Evolutionary conservation across 176 grass and related monocot genomes (phyloP).

Genomic region (Raddia distichophylla): DNA sequence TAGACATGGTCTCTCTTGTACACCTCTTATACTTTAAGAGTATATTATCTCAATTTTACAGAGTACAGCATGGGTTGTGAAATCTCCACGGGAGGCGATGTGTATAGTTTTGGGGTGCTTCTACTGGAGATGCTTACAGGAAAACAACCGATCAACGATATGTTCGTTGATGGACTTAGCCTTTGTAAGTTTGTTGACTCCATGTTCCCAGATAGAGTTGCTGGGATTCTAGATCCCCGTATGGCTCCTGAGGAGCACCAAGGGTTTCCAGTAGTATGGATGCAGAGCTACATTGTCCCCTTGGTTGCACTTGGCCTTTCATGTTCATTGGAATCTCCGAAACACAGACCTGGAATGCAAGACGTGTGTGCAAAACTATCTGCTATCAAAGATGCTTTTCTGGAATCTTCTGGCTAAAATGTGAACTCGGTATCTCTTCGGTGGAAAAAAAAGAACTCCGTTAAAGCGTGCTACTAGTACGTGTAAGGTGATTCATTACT

Average conservation of each 20-base stretch:
- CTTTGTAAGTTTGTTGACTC: conserved; percentile 12
- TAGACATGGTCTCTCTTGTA: background rate
- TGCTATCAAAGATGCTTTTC: conserved; percentile 27
- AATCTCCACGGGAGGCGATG: conserved; percentile 26
- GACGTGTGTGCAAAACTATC: conserved; percentile 35
- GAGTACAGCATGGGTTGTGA: conserved; percentile 28
- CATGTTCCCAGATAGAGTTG: conserved; percentile 36
- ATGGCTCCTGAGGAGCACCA: conserved; percentile 9
- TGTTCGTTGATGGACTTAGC: conserved; percentile 22
- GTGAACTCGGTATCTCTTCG: background rate
- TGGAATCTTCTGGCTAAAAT: background rate
- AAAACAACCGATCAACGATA: conserved; percentile 18
- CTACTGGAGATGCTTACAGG: conserved; percentile 32
- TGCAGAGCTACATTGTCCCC: conserved; percentile 18
- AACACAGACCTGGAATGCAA: conserved; percentile 38
- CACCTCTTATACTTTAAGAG: too few species aligned
- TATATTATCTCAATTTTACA: conserved; percentile 7
- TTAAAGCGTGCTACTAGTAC: background rate
- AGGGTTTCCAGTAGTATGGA: background rate
- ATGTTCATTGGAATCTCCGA: conserved; percentile 34
- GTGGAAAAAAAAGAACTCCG: background rate
- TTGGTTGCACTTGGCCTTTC: conserved; percentile 33
- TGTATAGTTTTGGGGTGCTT: conserved; percentile 43
- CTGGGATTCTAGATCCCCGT: conserved; percentile 33
- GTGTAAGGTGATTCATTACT: background rate